Evolutionary conservation across 768 basidiomycete species (phyloP).

Genomic region (Clavaria fumosa): DNA sequence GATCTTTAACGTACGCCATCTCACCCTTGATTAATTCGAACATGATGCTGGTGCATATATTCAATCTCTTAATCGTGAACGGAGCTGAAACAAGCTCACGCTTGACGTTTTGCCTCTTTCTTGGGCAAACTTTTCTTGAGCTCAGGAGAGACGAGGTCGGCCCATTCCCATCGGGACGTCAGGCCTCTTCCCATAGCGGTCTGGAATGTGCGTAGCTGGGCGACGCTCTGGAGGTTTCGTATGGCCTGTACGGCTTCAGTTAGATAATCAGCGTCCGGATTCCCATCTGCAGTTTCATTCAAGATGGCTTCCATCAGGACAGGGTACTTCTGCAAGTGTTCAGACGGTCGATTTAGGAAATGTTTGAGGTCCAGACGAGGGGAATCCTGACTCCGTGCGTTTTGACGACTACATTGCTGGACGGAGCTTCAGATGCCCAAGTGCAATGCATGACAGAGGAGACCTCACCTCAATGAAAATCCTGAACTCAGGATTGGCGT

Average conservation of each 20-base stretch:
- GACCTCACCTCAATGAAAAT: conserved; percentile 68
- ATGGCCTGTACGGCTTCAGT: conserved; percentile 76
- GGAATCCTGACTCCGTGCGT: conserved; percentile 24
- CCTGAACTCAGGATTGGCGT: conserved; percentile 65
- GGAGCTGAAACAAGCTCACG: too few relatives aligned
- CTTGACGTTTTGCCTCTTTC: conserved; percentile 69
- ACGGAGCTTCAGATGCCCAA: neutral
- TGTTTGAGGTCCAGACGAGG: conserved; percentile 52
- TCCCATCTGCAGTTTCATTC: conserved; percentile 65
- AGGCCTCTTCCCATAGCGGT: conserved; percentile 72
- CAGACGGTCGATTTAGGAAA: conserved; percentile 63
- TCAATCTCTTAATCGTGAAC: too few relatives aligned
- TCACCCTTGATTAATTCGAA: conserved; percentile 93
- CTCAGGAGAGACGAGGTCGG: conserved; percentile 67
- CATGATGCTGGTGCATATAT: conserved; percentile 52
- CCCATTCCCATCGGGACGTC: conserved; percentile 79
- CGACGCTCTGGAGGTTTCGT: conserved; percentile 62
- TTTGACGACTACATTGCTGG: conserved; percentile 30
- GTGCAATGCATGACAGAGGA: neutral
- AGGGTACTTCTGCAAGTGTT: conserved; percentile 76
- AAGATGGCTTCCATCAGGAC: conserved; percentile 74
- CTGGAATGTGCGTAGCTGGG: conserved; percentile 83
- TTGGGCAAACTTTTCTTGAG: conserved; percentile 45
- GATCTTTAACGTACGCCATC: conserved; percentile 87
- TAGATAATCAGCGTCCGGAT: conserved; percentile 72